phyloP scores from a whole-genome alignment of 1,139 yeast genomes.

The Saccharomyces hybrid region DNA sequence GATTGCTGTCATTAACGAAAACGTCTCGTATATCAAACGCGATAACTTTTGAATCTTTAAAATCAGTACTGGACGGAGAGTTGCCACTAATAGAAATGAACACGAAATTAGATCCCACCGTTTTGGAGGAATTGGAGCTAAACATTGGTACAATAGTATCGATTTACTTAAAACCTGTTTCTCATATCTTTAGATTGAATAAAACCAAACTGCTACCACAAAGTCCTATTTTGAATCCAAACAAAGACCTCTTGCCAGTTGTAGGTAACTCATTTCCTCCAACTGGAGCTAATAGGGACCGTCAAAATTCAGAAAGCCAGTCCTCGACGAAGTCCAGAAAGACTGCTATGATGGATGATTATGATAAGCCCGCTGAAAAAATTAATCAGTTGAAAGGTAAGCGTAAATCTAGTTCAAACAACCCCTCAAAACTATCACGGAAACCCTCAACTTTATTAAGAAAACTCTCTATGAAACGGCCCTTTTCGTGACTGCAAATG shows the following conservation, averaged over 20 bases:
- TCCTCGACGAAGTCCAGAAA: slow-evolving; percentile 2
- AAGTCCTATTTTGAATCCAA: slow-evolving; percentile 51
- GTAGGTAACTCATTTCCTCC: slow-evolving; percentile 4
- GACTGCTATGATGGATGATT: slow-evolving; percentile 29
- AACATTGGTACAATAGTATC: slow-evolving; percentile 79
- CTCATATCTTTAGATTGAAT: slow-evolving; percentile 65
- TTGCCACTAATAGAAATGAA: slow-evolving; percentile 63
- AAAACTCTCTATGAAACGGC: slow-evolving; percentile 17
- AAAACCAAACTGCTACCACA: slow-evolving; percentile 45
- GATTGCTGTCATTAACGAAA: slow-evolving; percentile 49
- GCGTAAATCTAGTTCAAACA: slow-evolving; percentile 26
- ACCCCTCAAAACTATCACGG: slow-evolving; percentile 29
- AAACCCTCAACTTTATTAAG: slow-evolving; percentile 29
- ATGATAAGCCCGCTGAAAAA: slow-evolving; percentile 34
- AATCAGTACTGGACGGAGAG: slow-evolving; percentile 50
- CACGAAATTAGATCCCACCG: slow-evolving; percentile 60
- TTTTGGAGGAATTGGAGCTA: slow-evolving; percentile 74
- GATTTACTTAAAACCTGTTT: slow-evolving; percentile 74
- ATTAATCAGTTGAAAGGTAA: slow-evolving; percentile 31
- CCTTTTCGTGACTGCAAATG: not conserved
- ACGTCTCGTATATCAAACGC: slow-evolving; percentile 6
- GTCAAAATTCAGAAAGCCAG: slow-evolving; percentile 1
- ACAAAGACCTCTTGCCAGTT: slow-evolving; percentile 15
- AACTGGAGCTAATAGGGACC: not conserved
- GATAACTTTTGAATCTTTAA: slow-evolving; percentile 23